A percentile compares a stretch with the other conserved stretches of the same genome.
phyloP scores from a whole-genome alignment of 2,329 filamentous ascomycete species.

The Cladosporium sp. region DNA sequence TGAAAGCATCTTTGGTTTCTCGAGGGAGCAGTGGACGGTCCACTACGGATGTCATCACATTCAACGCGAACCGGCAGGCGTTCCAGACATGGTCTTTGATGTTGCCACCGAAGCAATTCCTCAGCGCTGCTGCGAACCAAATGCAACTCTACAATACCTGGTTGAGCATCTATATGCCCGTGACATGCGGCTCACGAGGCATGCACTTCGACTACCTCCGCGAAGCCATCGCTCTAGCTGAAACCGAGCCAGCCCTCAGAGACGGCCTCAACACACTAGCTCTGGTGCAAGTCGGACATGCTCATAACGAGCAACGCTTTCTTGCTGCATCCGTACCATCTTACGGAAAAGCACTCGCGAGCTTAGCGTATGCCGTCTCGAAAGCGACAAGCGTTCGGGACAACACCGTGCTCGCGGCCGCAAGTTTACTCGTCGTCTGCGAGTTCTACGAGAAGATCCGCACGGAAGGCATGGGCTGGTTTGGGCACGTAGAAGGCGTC shows the following conservation, averaged over 20 bases:
- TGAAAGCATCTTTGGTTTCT: not conserved
- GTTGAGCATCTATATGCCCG: conserved; percentile 12
- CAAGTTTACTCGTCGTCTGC: conserved; percentile 13
- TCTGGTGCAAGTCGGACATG: conserved; percentile 13
- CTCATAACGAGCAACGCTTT: conserved; percentile 11
- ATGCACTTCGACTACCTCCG: conserved; percentile 7
- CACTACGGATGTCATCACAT: not conserved
- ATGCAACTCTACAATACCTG: conserved; percentile 15
- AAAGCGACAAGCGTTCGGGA: conserved; percentile 14
- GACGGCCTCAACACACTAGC: conserved; percentile 14
- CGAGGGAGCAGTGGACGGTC: not conserved
- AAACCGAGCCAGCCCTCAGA: conserved; percentile 12
- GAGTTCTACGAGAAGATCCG: conserved; percentile 14
- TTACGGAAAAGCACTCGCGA: conserved; percentile 13
- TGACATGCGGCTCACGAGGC: not conserved
- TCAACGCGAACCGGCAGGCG: not conserved
- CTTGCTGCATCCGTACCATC: conserved; percentile 11
- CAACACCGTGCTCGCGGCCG: conserved; percentile 14
- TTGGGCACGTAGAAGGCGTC: conserved; percentile 13
- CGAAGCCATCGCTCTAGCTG: not conserved
- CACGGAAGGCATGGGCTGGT: conserved; percentile 14
- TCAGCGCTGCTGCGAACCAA: conserved; percentile 13
- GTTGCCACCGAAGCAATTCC: not conserved
- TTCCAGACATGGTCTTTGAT: conserved; percentile 1
- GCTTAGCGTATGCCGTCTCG: conserved; percentile 9